Evolutionary conservation across 805 yeast species (phyloP).

Genomic region (Teunomyces pallodes): DNA sequence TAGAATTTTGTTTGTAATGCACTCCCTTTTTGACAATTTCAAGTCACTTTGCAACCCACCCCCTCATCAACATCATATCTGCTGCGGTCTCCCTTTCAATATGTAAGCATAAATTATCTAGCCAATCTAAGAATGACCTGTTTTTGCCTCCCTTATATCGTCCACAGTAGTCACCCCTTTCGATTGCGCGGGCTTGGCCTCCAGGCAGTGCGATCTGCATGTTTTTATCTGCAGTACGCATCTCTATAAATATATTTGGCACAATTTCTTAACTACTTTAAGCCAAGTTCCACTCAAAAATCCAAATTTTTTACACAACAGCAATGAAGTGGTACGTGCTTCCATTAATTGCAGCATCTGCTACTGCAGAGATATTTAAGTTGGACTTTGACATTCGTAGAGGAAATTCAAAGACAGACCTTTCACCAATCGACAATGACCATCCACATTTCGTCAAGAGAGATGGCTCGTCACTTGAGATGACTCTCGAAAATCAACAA

Average conservation of each 20-base stretch:
- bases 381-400: constrained; percentile 20
- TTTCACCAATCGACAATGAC: constrained; percentile 6
- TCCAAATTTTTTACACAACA: neutral
- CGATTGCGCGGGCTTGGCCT: neutral
- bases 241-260: neutral
- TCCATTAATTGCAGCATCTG: constrained; percentile 5
- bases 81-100: no score
- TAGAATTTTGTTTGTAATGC: no score
- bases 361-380: constrained; percentile 8
- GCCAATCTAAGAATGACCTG: neutral
- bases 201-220: neutral
- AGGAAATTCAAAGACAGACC: constrained; percentile 11
- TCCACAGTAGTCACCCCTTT: neutral
- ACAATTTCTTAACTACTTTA: neutral
- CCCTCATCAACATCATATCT: no score
- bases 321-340: constrained; percentile 8
- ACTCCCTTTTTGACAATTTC: no score
- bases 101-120: neutral
- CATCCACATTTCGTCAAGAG: constrained; percentile 15
- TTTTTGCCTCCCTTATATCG: neutral
- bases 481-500: constrained; percentile 21
- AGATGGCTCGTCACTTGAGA: constrained; percentile 14
- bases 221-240: neutral
- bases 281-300: neutral
- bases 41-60: no score